phyloP scores from a whole-genome alignment of 192 early-diverging fungal species.

The Umbelopsis sp. region DNA sequence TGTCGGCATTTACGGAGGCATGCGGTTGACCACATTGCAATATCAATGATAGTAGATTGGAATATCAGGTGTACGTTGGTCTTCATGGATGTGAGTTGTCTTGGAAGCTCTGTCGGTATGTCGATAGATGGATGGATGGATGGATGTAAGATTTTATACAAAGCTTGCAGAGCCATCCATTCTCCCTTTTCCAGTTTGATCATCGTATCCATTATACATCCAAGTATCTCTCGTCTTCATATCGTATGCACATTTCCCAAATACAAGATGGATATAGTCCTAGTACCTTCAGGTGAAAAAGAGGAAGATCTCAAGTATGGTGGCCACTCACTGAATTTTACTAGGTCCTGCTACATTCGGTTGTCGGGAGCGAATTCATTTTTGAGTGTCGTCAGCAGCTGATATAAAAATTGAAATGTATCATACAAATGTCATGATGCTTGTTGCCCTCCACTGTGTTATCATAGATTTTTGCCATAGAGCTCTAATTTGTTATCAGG shows the following conservation, averaged over 20 bases:
- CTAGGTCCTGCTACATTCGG: background rate
- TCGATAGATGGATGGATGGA: constrained; percentile 19
- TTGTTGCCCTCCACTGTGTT: too few relatives aligned
- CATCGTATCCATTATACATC: background rate
- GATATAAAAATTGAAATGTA: background rate
- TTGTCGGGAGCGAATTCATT: background rate
- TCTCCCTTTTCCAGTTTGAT: background rate
- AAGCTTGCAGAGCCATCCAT: background rate
- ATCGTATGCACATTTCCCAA: background rate
- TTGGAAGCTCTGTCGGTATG: background rate
- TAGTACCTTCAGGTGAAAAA: constrained; percentile 15
- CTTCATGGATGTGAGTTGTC: too few relatives aligned
- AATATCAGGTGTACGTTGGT: background rate
- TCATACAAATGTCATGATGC: too few relatives aligned
- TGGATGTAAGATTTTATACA: background rate
- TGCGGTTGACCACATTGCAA: too few relatives aligned
- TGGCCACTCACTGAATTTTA: background rate
- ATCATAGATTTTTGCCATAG: too few relatives aligned
- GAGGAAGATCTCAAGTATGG: constrained; percentile 2
- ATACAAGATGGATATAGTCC: background rate
- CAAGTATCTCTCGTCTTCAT: background rate
- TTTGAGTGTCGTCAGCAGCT: background rate
- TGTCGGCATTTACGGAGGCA: too few relatives aligned
- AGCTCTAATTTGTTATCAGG: too few relatives aligned
- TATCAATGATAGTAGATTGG: background rate